Evolutionary conservation across 768 basidiomycete species (phyloP), one percentile per base, ranked within the genome.

Genomic region (Panaeolus cyanescens): DNA sequence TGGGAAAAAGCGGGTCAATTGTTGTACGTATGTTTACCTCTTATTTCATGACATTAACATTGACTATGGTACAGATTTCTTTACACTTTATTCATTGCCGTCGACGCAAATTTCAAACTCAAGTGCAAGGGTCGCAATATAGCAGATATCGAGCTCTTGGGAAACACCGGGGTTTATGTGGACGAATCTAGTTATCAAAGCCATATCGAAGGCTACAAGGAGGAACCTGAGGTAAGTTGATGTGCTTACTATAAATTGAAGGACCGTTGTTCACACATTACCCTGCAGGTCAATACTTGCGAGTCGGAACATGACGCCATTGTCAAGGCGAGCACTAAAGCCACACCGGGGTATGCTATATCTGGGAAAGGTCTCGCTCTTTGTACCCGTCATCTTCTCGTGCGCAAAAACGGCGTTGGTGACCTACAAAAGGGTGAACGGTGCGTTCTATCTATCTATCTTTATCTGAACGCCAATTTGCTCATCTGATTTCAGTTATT

Each of bases 41-140:
- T 19, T 45, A 6, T 7, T 17, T 32, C 5, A 22, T 8, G 19
- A 2, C 20, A 31, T n/a, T 25, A 30, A 25, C n/a, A 54, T 28
- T 63, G 32, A 37, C 13, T 34, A 61, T 13, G 8, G 7, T 10
- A n/a, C 59, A 68, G 67, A 15, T 66, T 57, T 55, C 39, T 68
- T 5, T 67, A 68, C 37, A 64, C 32, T 0, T 32, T 66, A 2
- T 65, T 60, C 28, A 13, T 67, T 20, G 62, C 67, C 22, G 39
- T 68, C 15, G 65, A 68, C 34, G 65, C 63, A 1, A 73, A 73
- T 61, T 72, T 72, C 55, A 70, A 70, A 31, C 34, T 66, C 19
- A 68, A 66, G 31, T 34, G 59, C 10, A 70, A 71, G 40, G 64
- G 62, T 2, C 57, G 61, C 1, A 40, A 59, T 7, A 31, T 65